Conservation (phyloP, 805 yeast species). For the Naumovozyma dairenensis region DNA sequence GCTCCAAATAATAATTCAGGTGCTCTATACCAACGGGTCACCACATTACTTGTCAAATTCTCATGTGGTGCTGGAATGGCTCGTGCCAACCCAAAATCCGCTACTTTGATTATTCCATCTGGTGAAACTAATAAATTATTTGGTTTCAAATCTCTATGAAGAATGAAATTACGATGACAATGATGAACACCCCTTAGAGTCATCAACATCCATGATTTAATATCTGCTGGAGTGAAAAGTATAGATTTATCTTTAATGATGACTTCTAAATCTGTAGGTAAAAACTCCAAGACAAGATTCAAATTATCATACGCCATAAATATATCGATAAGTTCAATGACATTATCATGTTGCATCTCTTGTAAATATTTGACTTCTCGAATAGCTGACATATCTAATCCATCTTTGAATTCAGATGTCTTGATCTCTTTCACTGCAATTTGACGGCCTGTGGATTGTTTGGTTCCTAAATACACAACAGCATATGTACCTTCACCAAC, state of each 20-base stretch:
- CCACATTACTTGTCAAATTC: slow-evolving; percentile 82
- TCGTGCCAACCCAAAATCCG: slow-evolving; percentile 96
- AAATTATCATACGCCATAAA: slow-evolving; percentile 55
- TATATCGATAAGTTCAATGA: slow-evolving; percentile 83
- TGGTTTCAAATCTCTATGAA: slow-evolving; percentile 92
- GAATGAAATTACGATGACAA: slow-evolving; percentile 81
- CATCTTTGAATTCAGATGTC: slow-evolving; percentile 89
- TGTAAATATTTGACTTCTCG: slow-evolving; percentile 83
- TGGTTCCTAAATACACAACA: slow-evolving; percentile 77
- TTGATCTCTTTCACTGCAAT: slow-evolving; percentile 95
- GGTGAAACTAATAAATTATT: slow-evolving; percentile 82
- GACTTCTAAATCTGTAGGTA: slow-evolving; percentile 87
- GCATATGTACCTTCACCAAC: slow-evolving; percentile 99
- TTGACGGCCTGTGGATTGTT: slow-evolving; percentile 36
- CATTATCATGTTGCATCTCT: slow-evolving; percentile 67
- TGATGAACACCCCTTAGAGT: slow-evolving; percentile 90
- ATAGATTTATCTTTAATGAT: slow-evolving; percentile 70
- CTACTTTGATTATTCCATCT: slow-evolving; percentile 79
- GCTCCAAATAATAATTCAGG: slow-evolving; percentile 90
- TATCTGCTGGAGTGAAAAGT: slow-evolving; percentile 74
- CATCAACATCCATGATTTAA: slow-evolving; percentile 92
- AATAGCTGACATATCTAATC: slow-evolving; percentile 95
- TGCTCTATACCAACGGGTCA: slow-evolving; percentile 95
- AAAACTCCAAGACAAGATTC: slow-evolving; percentile 83
- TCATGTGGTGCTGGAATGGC: slow-evolving; percentile 70